Percentiles rank a stretch among this genome's conserved stretches.
Conservation (phyloP, 768 basidiomycete species). For the Suillus placidus region DNA sequence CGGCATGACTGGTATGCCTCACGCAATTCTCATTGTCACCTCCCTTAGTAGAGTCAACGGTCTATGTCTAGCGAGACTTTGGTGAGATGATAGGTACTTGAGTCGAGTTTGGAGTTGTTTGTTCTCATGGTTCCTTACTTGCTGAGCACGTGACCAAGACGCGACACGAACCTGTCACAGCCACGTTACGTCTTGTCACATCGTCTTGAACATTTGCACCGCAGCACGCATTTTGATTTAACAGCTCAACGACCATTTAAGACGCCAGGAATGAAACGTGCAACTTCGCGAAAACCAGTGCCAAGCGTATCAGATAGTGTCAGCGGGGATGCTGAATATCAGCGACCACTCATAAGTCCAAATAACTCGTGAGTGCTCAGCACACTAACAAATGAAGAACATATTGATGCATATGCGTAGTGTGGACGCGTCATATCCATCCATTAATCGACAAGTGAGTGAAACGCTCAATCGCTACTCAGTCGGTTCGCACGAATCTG, state of each 20-base stretch:
- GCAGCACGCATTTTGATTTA: conserved; percentile 5
- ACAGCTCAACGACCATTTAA: background rate
- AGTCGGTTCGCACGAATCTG: conserved; percentile 6
- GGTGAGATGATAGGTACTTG: too few relatives aligned
- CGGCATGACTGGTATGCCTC: too few relatives aligned
- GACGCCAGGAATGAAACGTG: background rate
- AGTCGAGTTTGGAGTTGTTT: too few relatives aligned
- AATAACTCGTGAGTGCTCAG: conserved; percentile 3
- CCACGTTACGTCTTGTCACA: conserved; percentile 18
- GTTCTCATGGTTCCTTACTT: background rate
- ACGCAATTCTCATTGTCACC: too few relatives aligned
- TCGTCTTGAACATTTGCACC: conserved; percentile 19
- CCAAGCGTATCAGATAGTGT: conserved; percentile 16
- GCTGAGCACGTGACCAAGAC: conserved; percentile 15
- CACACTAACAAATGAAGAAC: background rate
- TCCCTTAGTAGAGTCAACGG: too few relatives aligned
- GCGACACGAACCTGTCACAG: conserved; percentile 14
- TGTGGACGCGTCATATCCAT: background rate
- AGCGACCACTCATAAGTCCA: background rate
- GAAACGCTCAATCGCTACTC: conserved; percentile 9
- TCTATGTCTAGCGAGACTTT: too few relatives aligned
- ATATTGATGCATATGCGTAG: background rate
- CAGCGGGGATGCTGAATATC: background rate
- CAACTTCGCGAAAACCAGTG: conserved; percentile 29
- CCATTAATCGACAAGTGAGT: conserved; percentile 8